These are phyloP conservation scores for Penicillium bovifimosum DNA, from an alignment of 495 filamentous ascomycete species.

Conservation along the genomic window DNA sequence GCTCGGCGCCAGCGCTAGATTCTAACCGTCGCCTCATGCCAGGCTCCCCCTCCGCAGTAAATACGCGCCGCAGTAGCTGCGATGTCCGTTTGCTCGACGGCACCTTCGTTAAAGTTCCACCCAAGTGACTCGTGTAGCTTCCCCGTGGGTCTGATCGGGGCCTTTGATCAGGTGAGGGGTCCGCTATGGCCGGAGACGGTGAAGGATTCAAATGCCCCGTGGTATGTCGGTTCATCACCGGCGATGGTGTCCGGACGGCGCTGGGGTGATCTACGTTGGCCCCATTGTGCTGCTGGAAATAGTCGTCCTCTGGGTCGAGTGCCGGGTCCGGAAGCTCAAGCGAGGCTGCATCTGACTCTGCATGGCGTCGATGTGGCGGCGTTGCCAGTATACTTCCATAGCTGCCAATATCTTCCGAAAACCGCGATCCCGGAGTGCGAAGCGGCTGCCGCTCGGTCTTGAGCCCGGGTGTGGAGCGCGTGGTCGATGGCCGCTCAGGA, in stretches of 20 bases:
- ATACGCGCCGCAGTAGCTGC: constrained; percentile 34
- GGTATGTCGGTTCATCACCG: constrained; percentile 23
- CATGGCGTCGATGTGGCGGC: constrained; percentile 40
- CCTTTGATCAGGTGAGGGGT: constrained; percentile 7
- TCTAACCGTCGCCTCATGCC: constrained; percentile 35
- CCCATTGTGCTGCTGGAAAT: constrained; percentile 24
- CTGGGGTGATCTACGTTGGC: constrained; percentile 10
- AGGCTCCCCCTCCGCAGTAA: constrained; percentile 28
- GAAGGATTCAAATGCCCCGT: constrained; percentile 7
- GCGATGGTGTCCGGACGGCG: constrained; percentile 22
- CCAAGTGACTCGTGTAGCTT: constrained; percentile 7
- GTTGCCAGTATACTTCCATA: constrained; percentile 76
- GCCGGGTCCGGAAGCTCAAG: constrained; percentile 74
- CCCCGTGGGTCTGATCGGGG: constrained; percentile 10
- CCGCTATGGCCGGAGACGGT: constrained; percentile 4
- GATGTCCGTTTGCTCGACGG: constrained; percentile 22
- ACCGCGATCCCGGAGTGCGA: constrained; percentile 34
- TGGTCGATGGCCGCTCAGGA: constrained; percentile 9
- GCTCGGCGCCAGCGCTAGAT: constrained; percentile 36
- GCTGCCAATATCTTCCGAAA: constrained; percentile 34
- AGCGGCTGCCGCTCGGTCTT: constrained; percentile 36
- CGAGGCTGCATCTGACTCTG: constrained; percentile 38
- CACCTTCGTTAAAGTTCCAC: constrained; percentile 13
- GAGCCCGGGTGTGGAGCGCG: constrained; percentile 23
- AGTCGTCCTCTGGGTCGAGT: constrained; percentile 43